Percentiles rank a stretch among this genome's conserved stretches.
These are phyloP conservation scores for Penicillium dipodomyicola DNA, from an alignment of 495 filamentous ascomycete species.

Conservation along the genomic window DNA sequence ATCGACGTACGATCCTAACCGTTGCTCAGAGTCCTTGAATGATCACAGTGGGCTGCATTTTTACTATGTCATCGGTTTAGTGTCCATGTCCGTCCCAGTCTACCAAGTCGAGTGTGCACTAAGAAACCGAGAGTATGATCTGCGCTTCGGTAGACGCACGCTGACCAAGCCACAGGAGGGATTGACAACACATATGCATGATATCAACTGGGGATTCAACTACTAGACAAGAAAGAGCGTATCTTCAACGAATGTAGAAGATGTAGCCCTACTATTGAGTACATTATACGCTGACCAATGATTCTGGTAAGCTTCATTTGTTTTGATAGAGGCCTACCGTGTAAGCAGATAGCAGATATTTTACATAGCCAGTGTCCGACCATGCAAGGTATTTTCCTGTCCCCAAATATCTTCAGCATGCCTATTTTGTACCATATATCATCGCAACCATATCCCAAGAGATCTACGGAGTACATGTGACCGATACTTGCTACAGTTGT, in stretches of 20 bases:
- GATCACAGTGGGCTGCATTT: conserved; percentile 61
- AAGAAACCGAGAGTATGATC: conserved; percentile 60
- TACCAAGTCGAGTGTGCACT: conserved; percentile 34
- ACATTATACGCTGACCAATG: no score
- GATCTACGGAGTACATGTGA: no score
- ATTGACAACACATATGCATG: conserved; percentile 8
- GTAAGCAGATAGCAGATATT: no score
- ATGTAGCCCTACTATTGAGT: conserved; percentile 1
- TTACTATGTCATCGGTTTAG: conserved; percentile 60
- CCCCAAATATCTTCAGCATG: no score
- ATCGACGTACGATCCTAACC: conserved; percentile 48
- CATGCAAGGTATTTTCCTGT: no score
- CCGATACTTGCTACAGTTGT: no score
- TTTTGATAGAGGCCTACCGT: no score
- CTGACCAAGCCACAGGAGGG: conserved; percentile 29
- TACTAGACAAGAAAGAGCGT: conserved; percentile 17
- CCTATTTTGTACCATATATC: no score
- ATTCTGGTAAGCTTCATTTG: no score
- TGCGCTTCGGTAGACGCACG: conserved; percentile 51
- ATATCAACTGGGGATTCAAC: not conserved
- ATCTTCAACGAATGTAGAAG: conserved; percentile 19
- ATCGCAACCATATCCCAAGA: no score
- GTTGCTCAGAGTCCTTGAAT: conserved; percentile 51
- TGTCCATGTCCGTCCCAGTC: conserved; percentile 58
- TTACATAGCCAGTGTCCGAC: no score